Conservation (phyloP, 805 yeast species). For the Ogataea thermomethanolica region DNA sequence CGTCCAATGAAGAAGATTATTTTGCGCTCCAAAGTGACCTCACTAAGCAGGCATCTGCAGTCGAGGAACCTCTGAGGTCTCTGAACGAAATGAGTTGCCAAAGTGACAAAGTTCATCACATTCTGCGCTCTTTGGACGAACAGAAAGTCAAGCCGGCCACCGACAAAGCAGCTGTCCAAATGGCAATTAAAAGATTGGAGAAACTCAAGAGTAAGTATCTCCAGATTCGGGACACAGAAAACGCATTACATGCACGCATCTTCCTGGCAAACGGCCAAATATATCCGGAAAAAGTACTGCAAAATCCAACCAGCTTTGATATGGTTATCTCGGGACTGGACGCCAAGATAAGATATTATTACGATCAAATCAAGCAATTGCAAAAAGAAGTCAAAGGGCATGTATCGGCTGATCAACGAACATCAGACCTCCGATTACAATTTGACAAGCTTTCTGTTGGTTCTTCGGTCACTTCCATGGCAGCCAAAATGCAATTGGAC, state of each 20-base stretch:
- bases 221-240: constrained; percentile 12
- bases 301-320: constrained; percentile 28
- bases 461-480: constrained; percentile 10
- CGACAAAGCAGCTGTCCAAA: no score
- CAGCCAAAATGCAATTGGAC: constrained; percentile 14
- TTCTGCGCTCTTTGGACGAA: neutral
- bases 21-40: neutral
- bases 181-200: constrained; percentile 16
- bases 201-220: constrained; percentile 15
- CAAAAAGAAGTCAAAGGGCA: constrained; percentile 8
- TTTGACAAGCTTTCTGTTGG: constrained; percentile 14
- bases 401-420: neutral
- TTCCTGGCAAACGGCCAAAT: constrained; percentile 26
- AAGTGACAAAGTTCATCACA: neutral
- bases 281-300: constrained; percentile 30
- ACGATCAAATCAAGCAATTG: constrained; percentile 18
- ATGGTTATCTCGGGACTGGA: constrained; percentile 28
- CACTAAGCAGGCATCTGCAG: neutral
- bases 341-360: constrained; percentile 18
- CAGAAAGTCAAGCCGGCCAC: no score
- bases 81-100: no score
- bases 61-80: no score
- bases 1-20: neutral
- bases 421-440: neutral
- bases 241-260: constrained; percentile 24